Evolutionary conservation across 169 alveolate species (phyloP).

Genomic region (Pseudocohnilembus persalinus): DNA sequence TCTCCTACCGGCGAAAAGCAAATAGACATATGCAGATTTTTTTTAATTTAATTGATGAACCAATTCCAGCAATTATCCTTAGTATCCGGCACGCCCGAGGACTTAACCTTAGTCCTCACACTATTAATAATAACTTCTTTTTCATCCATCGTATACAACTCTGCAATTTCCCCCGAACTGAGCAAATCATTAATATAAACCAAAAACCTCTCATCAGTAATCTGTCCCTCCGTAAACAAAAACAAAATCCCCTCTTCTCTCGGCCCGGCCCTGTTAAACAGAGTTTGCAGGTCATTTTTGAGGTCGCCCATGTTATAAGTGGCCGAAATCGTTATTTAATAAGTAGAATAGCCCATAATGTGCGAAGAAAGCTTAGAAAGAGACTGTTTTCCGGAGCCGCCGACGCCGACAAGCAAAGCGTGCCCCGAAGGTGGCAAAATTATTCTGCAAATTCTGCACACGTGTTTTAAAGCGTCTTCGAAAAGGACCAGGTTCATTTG

Average conservation of each 20-base stretch:
- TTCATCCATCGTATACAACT: slow-evolving; percentile 91
- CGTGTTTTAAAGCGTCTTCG: slow-evolving; percentile 97
- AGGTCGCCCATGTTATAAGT: slow-evolving; percentile 91
- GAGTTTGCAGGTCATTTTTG: slow-evolving; percentile 88
- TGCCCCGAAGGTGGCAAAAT: slow-evolving; percentile 93
- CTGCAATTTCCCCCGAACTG: slow-evolving; percentile 94
- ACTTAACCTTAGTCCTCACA: slow-evolving; percentile 89
- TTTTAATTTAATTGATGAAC: slow-evolving; percentile 91
- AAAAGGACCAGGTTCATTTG: slow-evolving; percentile 94
- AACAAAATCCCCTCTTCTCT: slow-evolving; percentile 93
- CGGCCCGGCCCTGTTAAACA: slow-evolving; percentile 88
- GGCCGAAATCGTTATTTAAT: slow-evolving; percentile 81
- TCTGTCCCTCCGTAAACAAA: slow-evolving; percentile 92
- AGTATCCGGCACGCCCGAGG: slow-evolving; percentile 90
- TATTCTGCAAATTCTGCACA: slow-evolving; percentile 92
- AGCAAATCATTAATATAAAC: slow-evolving; percentile 92
- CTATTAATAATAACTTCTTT: slow-evolving; percentile 88
- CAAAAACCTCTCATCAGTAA: slow-evolving; percentile 90
- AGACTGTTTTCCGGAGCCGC: slow-evolving; percentile 96
- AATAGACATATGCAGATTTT: slow-evolving; percentile 93
- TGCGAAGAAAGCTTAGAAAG: slow-evolving; percentile 91
- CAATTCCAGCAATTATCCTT: slow-evolving; percentile 92
- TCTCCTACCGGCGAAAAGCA: slow-evolving; percentile 97
- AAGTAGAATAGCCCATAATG: slow-evolving; percentile 86
- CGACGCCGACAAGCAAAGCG: slow-evolving; percentile 96